phyloP scores from a whole-genome alignment of 2,329 filamentous ascomycete genomes.

The Diaporthe amygdali region DNA sequence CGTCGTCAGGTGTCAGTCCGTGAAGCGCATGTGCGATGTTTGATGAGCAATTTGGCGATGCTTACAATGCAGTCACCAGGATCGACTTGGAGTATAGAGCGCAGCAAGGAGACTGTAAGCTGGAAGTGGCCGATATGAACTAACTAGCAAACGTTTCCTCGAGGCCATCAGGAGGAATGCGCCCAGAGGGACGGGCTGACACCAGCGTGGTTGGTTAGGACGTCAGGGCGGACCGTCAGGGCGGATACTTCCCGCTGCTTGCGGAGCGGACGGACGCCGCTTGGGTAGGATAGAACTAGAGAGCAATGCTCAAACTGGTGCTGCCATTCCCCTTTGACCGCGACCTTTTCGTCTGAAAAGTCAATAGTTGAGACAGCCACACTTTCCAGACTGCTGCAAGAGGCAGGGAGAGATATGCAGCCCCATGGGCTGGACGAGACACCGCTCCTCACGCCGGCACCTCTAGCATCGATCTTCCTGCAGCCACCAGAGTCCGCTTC shows the following conservation, averaged over 20 bases:
- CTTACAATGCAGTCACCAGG: conserved; percentile 30
- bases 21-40: conserved; percentile 37
- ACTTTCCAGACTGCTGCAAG: neutral
- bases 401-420: neutral
- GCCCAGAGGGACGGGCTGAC: conserved; percentile 45
- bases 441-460: neutral
- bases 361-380: neutral
- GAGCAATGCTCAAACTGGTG: conserved; percentile 33
- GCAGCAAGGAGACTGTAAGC: conserved; percentile 42
- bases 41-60: conserved; percentile 26
- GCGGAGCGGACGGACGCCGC: conserved; percentile 36
- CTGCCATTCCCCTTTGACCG: conserved; percentile 23
- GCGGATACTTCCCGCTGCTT: conserved; percentile 31
- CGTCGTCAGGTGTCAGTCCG: conserved; percentile 38
- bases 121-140: conserved; percentile 42
- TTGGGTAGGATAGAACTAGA: conserved; percentile 34
- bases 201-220: conserved; percentile 50
- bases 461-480: conserved; percentile 12
- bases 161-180: conserved; percentile 36
- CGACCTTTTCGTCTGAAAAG: conserved; percentile 1
- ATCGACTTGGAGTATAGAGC: conserved; percentile 28
- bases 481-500: conserved; percentile 33
- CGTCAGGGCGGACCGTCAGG: conserved; percentile 39
- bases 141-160: conserved; percentile 39
- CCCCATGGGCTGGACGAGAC: neutral